A percentile compares a stretch with the other conserved stretches of the same genome.
These are phyloP conservation scores for Nicotiana sylvestris DNA, from an alignment of 257 asterid genomes.

Conservation along the genomic window DNA sequence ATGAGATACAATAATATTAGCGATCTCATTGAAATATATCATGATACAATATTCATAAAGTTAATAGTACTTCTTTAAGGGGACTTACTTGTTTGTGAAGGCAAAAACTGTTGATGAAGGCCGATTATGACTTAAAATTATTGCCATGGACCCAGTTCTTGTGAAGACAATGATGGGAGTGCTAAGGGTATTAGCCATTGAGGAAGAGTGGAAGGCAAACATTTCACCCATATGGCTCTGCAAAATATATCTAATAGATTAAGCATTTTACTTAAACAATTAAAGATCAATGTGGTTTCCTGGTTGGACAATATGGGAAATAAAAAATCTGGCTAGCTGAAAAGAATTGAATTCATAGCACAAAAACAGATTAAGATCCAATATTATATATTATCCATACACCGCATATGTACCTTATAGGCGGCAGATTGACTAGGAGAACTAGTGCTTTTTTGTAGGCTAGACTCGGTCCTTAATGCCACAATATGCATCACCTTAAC, in stretches of 20 bases:
- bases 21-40: neutral
- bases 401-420: slow-evolving; percentile 47
- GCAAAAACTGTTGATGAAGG: slow-evolving; percentile 82
- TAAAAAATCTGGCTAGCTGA: neutral
- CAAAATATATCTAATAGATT: slow-evolving; percentile 13
- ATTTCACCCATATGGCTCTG: slow-evolving; percentile 91
- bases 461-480: slow-evolving; percentile 82
- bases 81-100: slow-evolving; percentile 82
- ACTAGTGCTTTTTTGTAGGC: slow-evolving; percentile 32
- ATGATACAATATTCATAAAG: neutral
- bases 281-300: neutral
- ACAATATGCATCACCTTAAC: slow-evolving; percentile 95
- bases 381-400: neutral
- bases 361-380: neutral
- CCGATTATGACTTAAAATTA: slow-evolving; percentile 75
- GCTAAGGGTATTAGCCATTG: slow-evolving; percentile 80
- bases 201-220: slow-evolving; percentile 88
- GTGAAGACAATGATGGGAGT: slow-evolving; percentile 95
- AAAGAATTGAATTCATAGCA: neutral
- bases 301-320: neutral
- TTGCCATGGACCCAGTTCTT: slow-evolving; percentile 95
- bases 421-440: slow-evolving; percentile 38
- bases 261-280: neutral
- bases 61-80: neutral
- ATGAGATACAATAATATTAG: neutral